Evolutionary conservation across 164 flowering plant genomes (phyloP), one percentile per base, ranked within the genome.

Genomic region (Paratinospora sagittata): DNA sequence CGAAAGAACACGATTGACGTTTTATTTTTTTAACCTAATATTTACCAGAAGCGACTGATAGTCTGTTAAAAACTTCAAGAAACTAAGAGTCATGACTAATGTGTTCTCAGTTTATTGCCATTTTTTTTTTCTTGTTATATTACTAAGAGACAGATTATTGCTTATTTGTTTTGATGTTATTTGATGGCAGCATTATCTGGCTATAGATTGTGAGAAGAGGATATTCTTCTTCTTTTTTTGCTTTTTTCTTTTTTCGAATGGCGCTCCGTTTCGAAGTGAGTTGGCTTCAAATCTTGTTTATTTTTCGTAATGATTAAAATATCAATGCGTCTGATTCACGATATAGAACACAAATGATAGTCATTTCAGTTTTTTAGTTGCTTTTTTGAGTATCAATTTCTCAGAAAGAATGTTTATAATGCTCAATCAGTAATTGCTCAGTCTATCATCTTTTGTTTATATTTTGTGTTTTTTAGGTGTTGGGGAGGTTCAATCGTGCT

Each of bases 401-500:
- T 43, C 13, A 11, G 14, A 43, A 9, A 43, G 47, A 43, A 43
- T 14, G 2, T 11, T 9, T 5, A 37, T 13, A 14, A 16, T 23
- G 60, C 3, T 30, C 30, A 17, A 11, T 67, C 19, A 8, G 24
- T 62, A 62, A 47, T 36, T 49, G 6, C 7, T 3, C 61, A 55
- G 21, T n/a, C n/a, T 30, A n/a, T 55, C 21, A 1, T 55, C 7
- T n/a, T 7, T 33, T 43, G 45, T 33, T 70, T 67, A 19, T 49
- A 14, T 27, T 6, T 36, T 65, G 73, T 10, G 10, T 34, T 8
- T 19, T 33, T 68, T 45, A 92, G 98, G 77, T 95, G 67, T 73
- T 95, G 19, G 98, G 93, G 73, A 86, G 88, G 81, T 95, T 88
- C 73, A 92, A 95, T 79, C 91, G 96, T 70, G 99, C 98, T 70